phyloP scores from a whole-genome alignment of 805 yeast genomes.

The Candida ficus region DNA sequence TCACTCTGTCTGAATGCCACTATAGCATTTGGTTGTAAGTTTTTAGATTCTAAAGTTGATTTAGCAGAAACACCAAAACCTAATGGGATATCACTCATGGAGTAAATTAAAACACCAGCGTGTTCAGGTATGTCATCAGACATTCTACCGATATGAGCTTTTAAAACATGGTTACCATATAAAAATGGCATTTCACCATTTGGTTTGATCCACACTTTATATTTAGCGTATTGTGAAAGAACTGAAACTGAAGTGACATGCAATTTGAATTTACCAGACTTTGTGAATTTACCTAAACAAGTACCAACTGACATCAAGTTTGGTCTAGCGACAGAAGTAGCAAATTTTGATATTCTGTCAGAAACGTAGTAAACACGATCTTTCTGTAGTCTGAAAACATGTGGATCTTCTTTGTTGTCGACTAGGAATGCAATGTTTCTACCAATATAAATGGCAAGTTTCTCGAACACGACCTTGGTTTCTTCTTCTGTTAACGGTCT shows the following conservation, averaged over 20 bases:
- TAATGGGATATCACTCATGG: constrained; percentile 88
- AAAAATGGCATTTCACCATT: constrained; percentile 99
- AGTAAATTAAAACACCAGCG: constrained; percentile 86
- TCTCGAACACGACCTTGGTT: constrained; percentile 92
- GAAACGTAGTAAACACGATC: constrained; percentile 93
- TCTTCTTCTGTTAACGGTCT: constrained; percentile 96
- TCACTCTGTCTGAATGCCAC: constrained; percentile 97
- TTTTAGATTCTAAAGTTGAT: constrained; percentile 82
- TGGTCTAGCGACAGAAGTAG: constrained; percentile 85
- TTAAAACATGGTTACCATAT: constrained; percentile 93
- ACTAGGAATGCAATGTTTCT: constrained; percentile 85
- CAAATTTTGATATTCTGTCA: constrained; percentile 75
- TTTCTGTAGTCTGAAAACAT: constrained; percentile 92
- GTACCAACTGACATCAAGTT: constrained; percentile 90
- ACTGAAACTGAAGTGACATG: constrained; percentile 89
- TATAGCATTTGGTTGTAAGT: constrained; percentile 87
- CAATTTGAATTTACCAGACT: constrained; percentile 92
- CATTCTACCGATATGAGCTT: constrained; percentile 96
- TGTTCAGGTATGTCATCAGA: constrained; percentile 98
- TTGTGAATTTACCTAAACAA: constrained; percentile 95
- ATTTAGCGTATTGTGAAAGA: constrained; percentile 82
- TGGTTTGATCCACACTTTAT: constrained; percentile 91
- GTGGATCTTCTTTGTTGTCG: constrained; percentile 74
- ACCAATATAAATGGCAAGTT: constrained; percentile 95
- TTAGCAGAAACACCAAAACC: constrained; percentile 96